Conservation (phyloP, 148 eudicot species). For the Silene conica region DNA sequence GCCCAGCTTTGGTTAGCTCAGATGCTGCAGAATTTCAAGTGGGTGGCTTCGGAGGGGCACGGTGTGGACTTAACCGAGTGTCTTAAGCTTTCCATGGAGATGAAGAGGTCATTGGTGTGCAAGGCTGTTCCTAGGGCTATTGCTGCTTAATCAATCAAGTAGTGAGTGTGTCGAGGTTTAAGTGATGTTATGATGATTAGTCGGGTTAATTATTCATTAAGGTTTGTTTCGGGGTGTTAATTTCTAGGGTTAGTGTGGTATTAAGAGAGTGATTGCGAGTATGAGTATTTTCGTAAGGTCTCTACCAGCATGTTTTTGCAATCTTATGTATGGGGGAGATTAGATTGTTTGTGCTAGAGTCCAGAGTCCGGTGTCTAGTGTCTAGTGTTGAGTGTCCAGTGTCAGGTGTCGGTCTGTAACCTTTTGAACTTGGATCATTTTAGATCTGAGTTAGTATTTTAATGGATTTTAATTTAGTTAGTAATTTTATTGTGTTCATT, state of each 20-base stretch:
- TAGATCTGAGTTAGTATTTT: neutral
- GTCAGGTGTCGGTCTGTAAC: neutral
- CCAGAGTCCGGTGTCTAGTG: too few relatives aligned
- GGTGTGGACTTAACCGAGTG: constrained; percentile 70
- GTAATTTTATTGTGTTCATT: neutral
- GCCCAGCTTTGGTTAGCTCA: constrained; percentile 90
- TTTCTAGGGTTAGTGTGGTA: neutral
- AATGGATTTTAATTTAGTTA: neutral
- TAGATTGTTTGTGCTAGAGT: neutral
- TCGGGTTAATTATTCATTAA: neutral
- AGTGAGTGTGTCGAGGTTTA: neutral
- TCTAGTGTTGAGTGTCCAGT: too few relatives aligned
- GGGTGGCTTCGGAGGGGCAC: constrained; percentile 27
- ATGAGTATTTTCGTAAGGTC: neutral
- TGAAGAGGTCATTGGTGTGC: constrained; percentile 77
- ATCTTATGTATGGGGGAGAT: constrained; percentile 12
- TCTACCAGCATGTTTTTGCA: constrained; percentile 30
- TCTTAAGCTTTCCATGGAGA: constrained; percentile 83
- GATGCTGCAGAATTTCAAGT: constrained; percentile 60
- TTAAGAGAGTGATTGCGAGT: neutral
- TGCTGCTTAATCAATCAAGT: constrained; percentile 6
- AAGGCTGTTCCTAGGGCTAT: constrained; percentile 56
- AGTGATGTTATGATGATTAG: neutral
- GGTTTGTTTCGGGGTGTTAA: neutral
- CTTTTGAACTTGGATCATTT: neutral